phyloP scores from a whole-genome alignment of 2,329 filamentous ascomycete genomes.

The Colletotrichum tamarilloi region DNA sequence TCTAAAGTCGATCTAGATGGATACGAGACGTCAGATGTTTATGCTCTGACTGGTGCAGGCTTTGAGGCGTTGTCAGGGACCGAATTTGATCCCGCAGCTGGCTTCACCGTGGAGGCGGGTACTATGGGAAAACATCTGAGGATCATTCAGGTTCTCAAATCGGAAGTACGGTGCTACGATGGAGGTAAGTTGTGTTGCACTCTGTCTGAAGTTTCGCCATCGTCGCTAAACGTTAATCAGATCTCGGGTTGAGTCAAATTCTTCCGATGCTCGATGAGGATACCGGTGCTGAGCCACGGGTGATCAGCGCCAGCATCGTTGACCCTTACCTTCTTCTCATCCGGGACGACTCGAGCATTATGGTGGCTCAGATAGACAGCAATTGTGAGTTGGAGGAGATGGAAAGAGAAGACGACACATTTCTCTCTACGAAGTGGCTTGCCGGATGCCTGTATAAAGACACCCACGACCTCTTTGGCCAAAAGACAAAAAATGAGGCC shows the following conservation, averaged over 20 bases:
- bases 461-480: slow-evolving; percentile 64
- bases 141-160: slow-evolving; percentile 88
- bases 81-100: slow-evolving; percentile 92
- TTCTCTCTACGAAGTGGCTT: slow-evolving; percentile 77
- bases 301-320: slow-evolving; percentile 83
- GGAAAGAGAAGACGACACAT: slow-evolving; percentile 68
- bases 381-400: slow-evolving; percentile 89
- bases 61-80: slow-evolving; percentile 83
- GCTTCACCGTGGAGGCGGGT: slow-evolving; percentile 86
- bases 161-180: slow-evolving; percentile 91
- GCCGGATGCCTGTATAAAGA: slow-evolving; percentile 88
- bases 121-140: slow-evolving; percentile 83
- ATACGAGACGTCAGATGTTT: slow-evolving; percentile 82
- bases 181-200: slow-evolving; percentile 69
- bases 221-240: slow-evolving; percentile 53
- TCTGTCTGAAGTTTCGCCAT: slow-evolving; percentile 14
- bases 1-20: slow-evolving; percentile 77
- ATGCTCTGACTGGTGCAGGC: slow-evolving; percentile 77
- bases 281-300: slow-evolving; percentile 81
- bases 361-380: slow-evolving; percentile 82
- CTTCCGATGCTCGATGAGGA: slow-evolving; percentile 93
- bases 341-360: slow-evolving; percentile 83
- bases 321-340: slow-evolving; percentile 89
- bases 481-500: slow-evolving; percentile 51
- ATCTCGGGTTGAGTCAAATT: slow-evolving; percentile 90